Evolutionary conservation across 345 rosid species (phyloP).

Genomic region (Citrus trifoliata): DNA sequence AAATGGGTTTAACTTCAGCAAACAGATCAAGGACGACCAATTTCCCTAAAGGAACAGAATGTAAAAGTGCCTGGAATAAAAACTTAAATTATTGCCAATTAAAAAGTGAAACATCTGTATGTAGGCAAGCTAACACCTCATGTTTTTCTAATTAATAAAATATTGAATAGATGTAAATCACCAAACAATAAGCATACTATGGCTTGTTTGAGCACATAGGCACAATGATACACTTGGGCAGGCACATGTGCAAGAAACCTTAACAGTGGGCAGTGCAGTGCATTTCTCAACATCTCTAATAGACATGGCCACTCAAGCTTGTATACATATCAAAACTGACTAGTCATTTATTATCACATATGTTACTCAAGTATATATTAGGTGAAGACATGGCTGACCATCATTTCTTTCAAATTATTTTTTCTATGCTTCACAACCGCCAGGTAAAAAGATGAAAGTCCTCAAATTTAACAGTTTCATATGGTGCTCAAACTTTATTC

Average conservation of each 20-base stretch:
- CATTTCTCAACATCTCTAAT: neutral
- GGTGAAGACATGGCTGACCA: neutral
- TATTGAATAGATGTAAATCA: neutral
- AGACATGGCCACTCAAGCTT: neutral
- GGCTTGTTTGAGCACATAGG: neutral
- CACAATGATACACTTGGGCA: neutral
- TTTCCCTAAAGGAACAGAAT: slow-evolving; percentile 67
- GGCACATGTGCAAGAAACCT: neutral
- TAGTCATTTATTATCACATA: neutral
- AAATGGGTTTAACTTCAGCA: slow-evolving; percentile 74
- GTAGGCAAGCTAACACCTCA: neutral
- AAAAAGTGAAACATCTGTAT: neutral
- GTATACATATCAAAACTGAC: neutral
- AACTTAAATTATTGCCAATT: neutral
- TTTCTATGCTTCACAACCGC: neutral
- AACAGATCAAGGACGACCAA: slow-evolving; percentile 70
- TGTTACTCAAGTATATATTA: neutral
- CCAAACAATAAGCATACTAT: neutral
- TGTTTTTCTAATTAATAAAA: neutral
- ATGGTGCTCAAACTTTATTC: neutral
- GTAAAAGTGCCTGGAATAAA: slow-evolving; percentile 59
- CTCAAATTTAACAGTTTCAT: neutral
- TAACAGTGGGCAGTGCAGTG: neutral
- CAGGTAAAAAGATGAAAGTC: neutral
- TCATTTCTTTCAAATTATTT: neutral